Evolutionary conservation across 1,139 yeast genomes (phyloP).

Genomic region (Pichia cactophila): DNA sequence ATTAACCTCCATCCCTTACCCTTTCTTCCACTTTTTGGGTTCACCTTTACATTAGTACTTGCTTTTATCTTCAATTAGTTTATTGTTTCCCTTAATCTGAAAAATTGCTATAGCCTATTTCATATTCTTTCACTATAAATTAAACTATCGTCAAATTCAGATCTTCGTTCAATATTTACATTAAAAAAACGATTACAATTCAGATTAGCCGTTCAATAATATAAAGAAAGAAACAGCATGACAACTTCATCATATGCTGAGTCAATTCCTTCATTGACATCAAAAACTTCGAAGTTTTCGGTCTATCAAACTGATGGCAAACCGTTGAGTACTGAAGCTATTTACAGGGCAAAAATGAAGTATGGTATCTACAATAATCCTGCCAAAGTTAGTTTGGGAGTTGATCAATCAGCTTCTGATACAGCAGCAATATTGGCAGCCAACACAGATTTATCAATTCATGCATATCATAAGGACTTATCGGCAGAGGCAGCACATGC

Average conservation of each 20-base stretch:
- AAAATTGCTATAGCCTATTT: background rate
- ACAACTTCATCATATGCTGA: constrained; percentile 17
- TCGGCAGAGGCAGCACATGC: constrained; percentile 65
- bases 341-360: constrained; percentile 68
- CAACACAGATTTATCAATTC: constrained; percentile 53
- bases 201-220: constrained; percentile 5
- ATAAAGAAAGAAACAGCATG: background rate
- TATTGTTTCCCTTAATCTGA: background rate
- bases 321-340: constrained; percentile 66
- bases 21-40: background rate
- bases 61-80: background rate
- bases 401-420: constrained; percentile 59
- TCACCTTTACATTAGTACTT: background rate
- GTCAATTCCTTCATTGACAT: constrained; percentile 21
- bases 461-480: constrained; percentile 56
- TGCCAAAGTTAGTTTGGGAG: constrained; percentile 62
- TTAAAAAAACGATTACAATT: background rate
- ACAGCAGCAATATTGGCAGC: constrained; percentile 73
- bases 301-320: constrained; percentile 63
- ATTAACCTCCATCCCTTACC: background rate
- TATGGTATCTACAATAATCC: constrained; percentile 73
- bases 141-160: background rate
- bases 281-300: constrained; percentile 28
- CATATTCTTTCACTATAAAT: background rate
- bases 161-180: background rate